These are phyloP conservation scores for Penicillium bovifimosum DNA, from an alignment of 495 filamentous ascomycete species.

Conservation along the genomic window DNA sequence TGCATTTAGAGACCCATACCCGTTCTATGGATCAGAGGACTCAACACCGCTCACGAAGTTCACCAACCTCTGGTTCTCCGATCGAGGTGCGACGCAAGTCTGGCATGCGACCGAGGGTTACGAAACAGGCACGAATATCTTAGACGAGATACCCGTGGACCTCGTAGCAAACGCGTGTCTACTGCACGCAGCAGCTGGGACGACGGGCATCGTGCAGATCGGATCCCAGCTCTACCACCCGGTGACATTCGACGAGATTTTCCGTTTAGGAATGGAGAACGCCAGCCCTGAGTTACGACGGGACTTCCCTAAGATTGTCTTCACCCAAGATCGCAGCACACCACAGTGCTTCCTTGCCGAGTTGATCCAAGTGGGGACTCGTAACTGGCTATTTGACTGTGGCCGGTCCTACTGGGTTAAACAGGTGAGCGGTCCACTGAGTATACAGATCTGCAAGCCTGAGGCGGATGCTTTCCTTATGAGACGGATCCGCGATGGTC, in stretches of 20 bases:
- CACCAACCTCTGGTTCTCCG: slow-evolving; percentile 25
- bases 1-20: slow-evolving; percentile 33
- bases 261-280: slow-evolving; percentile 17
- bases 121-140: slow-evolving; percentile 26
- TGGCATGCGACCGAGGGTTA: slow-evolving; percentile 34
- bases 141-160: slow-evolving; percentile 40
- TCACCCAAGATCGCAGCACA: slow-evolving; percentile 24
- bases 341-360: slow-evolving; percentile 33
- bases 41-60: slow-evolving; percentile 35
- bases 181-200: slow-evolving; percentile 30
- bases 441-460: slow-evolving; percentile 21
- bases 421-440: slow-evolving; percentile 29
- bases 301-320: slow-evolving; percentile 24
- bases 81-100: slow-evolving; percentile 24
- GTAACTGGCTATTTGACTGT: slow-evolving; percentile 37
- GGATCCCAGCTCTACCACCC: slow-evolving; percentile 30
- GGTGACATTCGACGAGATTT: slow-evolving; percentile 27
- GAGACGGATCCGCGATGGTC: slow-evolving; percentile 20
- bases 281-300: slow-evolving; percentile 17
- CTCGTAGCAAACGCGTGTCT: slow-evolving; percentile 38
- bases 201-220: slow-evolving; percentile 31
- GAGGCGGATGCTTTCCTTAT: slow-evolving; percentile 26
- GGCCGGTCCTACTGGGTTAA: slow-evolving; percentile 35
- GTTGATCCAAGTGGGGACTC: slow-evolving; percentile 29
- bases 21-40: slow-evolving; percentile 32